Evolutionary conservation across 192 early-diverging fungal genomes (phyloP), one percentile per base, ranked within the genome.

Genomic region (Coemansia biformis): DNA sequence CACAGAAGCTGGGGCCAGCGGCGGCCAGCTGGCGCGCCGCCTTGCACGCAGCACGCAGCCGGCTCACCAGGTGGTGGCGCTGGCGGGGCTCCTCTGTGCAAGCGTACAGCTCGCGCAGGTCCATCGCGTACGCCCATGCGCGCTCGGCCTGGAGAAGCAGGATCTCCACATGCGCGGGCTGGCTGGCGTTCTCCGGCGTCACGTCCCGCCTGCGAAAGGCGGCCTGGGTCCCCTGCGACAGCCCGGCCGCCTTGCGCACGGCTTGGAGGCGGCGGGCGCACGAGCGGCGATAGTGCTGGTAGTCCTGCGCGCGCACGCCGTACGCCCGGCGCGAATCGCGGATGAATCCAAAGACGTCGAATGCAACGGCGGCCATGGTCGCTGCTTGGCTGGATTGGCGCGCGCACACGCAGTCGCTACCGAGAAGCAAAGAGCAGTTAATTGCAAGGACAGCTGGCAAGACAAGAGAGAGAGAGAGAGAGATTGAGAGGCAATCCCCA

Each of bases 31-130:
- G 49, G 13, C 31, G 44, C 10, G 46, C 59, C 9, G 69, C 54
- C 42, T 61, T 66, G 34, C 37, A 29, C 30, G 63, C 57, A 4
- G 63, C 63, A n/a, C 35, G 46, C 34, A 73, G 63, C 1, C 69
- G 57, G 8, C 62, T 63, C 24, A 73, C 34, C 21, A 66, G 21
- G 23, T 73, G 69, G 38, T 73, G 66, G 39, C 49, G 52, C 50
- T 73, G 69, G 18, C 69, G 63, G 13, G 69, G 58, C 52, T 73
- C 69, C 42, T 73, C 69, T 9, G 69, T 73, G 43, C 63, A 51
- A 28, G 62, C 43, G 43, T 61, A 53, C 46, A 54, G 58, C 54
- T 73, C 69, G 46, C 63, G 62, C 4, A 73, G 57, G 24, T 73
- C 58, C 69, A 73, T 73, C 13, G 69, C 62, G 36, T 50, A 66